Conservation (phyloP, 2,329 filamentous ascomycete genomes). For the Trichocomaceae sp. region DNA sequence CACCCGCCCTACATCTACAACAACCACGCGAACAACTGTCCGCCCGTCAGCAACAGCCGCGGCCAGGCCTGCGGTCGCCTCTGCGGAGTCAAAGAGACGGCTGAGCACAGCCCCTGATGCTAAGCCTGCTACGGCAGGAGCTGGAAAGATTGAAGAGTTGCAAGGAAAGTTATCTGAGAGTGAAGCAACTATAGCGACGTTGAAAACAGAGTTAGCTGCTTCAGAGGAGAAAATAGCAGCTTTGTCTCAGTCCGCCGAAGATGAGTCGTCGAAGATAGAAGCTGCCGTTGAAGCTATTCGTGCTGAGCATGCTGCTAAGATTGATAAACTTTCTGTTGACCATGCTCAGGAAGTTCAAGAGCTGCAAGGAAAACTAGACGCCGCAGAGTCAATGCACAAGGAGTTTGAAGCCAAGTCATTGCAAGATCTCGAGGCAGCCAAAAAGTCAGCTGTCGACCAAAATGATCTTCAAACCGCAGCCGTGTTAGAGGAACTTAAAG, state of each 20-base stretch:
- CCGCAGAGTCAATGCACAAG: conserved; percentile 31
- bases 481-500: conserved; percentile 34
- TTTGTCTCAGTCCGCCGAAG: conserved; percentile 23
- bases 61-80: conserved; percentile 17
- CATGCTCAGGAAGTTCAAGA: conserved; percentile 30
- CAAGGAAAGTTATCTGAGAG: conserved; percentile 32
- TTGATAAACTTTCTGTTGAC: conserved; percentile 26
- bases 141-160: conserved; percentile 30
- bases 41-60: conserved; percentile 18
- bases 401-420: conserved; percentile 32
- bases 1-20: conserved; percentile 22
- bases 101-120: conserved; percentile 30
- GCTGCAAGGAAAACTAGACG: conserved; percentile 28
- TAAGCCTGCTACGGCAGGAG: conserved; percentile 22
- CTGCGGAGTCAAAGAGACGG: conserved; percentile 30
- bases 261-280: conserved; percentile 19
- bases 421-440: conserved; percentile 35
- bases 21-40: conserved; percentile 20
- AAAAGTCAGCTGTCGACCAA: conserved; percentile 28
- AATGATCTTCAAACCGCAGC: conserved; percentile 30
- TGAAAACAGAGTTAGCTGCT: conserved; percentile 29
- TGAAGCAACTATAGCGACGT: conserved; percentile 27
- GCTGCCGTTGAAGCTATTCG: conserved; percentile 23
- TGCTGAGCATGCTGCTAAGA: conserved; percentile 28
- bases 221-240: conserved; percentile 31